Conservation (phyloP, 345 rosid species). For the Zanthoxylum bungeanum region DNA sequence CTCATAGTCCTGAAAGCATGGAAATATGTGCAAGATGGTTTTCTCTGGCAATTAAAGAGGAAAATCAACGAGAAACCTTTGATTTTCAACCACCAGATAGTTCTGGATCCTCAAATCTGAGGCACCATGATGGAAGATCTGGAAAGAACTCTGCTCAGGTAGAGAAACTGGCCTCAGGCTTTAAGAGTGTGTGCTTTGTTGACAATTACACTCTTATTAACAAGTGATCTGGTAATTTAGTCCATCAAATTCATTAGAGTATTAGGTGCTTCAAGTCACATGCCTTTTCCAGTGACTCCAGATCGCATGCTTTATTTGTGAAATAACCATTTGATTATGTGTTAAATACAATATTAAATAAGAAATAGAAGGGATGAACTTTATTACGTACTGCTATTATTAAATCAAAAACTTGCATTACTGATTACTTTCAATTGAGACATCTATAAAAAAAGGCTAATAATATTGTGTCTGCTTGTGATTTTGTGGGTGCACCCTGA, state of each 20-base stretch:
- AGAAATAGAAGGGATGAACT: neutral
- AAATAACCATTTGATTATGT: neutral
- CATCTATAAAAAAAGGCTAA: neutral
- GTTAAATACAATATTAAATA: neutral
- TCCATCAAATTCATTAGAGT: neutral
- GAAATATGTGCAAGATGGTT: slow-evolving; percentile 85
- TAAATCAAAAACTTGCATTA: neutral
- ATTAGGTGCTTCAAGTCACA: neutral
- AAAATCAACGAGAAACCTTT: slow-evolving; percentile 28
- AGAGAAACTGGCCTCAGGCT: slow-evolving; percentile 1
- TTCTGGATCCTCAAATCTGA: slow-evolving; percentile 32
- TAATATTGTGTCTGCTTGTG: neutral
- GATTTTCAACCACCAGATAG: slow-evolving; percentile 34
- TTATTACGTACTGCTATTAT: neutral
- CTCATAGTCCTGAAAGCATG: slow-evolving; percentile 98
- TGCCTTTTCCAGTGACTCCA: neutral
- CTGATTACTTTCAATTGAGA: neutral
- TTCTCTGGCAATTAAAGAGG: slow-evolving; percentile 60
- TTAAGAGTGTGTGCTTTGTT: neutral
- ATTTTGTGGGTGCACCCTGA: neutral
- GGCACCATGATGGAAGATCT: slow-evolving; percentile 12
- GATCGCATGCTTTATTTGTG: neutral
- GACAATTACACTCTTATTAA: neutral
- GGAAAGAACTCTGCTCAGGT: slow-evolving; percentile 63
- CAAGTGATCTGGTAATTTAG: neutral